Evolutionary conservation across 768 basidiomycete genomes (phyloP).

Genomic region (Lentinula boryana): DNA sequence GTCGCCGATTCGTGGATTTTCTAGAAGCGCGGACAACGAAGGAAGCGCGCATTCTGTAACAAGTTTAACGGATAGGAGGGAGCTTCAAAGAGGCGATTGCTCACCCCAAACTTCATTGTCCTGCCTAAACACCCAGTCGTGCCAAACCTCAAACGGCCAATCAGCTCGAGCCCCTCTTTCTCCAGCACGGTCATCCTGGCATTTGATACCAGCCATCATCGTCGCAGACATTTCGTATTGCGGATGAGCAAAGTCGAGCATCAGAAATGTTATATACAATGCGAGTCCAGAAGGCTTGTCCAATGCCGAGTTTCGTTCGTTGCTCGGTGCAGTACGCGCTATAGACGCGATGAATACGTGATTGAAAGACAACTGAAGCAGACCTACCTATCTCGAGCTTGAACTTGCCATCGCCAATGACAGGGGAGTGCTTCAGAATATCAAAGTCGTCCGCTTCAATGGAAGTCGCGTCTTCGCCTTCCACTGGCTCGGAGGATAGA

Average conservation of each 20-base stretch:
- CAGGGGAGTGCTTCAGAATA: constrained; percentile 57
- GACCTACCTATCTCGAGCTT: constrained; percentile 66
- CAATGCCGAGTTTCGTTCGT: constrained; percentile 14
- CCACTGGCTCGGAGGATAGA: constrained; percentile 18
- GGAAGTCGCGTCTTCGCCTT: constrained; percentile 20
- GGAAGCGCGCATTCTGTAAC: constrained; percentile 58
- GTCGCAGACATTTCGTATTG: constrained; percentile 57
- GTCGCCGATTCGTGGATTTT: constrained; percentile 50
- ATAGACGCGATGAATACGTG: background rate
- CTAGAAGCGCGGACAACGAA: constrained; percentile 50
- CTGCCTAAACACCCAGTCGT: constrained; percentile 66
- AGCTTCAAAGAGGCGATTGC: constrained; percentile 10
- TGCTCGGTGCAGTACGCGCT: constrained; percentile 19
- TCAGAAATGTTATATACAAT: constrained; percentile 61
- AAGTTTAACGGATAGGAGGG: background rate
- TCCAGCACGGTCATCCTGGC: constrained; percentile 52
- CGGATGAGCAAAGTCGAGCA: constrained; percentile 53
- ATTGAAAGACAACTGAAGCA: background rate
- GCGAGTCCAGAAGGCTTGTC: constrained; percentile 39
- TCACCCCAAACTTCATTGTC: constrained; percentile 73
- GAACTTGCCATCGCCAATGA: constrained; percentile 63
- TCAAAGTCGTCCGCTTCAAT: constrained; percentile 44
- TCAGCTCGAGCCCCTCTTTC: constrained; percentile 59
- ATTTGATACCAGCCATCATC: constrained; percentile 71
- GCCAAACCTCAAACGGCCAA: constrained; percentile 73